Percentiles rank a stretch among this genome's conserved stretches.
Evolutionary conservation across 179 eudicot genomes (phyloP).

Genomic region (Corrigiola litoralis): DNA sequence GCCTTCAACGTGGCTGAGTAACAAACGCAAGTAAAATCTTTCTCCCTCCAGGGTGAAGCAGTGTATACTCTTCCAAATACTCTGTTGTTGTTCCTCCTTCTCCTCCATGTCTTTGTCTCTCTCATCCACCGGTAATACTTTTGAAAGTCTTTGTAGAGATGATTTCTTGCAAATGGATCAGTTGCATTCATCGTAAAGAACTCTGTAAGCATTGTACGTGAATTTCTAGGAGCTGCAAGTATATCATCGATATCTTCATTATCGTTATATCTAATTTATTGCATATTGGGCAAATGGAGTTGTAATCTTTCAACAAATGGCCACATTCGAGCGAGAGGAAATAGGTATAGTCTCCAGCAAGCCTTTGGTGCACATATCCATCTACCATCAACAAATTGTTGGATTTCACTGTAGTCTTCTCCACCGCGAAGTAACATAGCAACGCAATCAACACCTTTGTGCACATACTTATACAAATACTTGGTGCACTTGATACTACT

Average conservation of each 20-base stretch:
- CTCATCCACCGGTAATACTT: not conserved
- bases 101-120: not conserved
- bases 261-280: not conserved
- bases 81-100: not conserved
- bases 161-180: not conserved
- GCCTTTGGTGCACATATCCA: conserved; percentile 15
- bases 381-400: conserved; percentile 3
- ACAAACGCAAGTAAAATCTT: not conserved
- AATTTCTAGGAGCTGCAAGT: not conserved
- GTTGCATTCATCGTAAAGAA: not conserved
- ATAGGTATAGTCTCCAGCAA: not conserved
- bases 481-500: not conserved
- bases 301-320: not conserved
- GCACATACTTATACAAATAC: conserved; percentile 14
- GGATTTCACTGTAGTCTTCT: not conserved
- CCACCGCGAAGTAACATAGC: not conserved
- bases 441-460: not conserved
- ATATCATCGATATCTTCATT: not conserved
- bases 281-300: conserved; percentile 3
- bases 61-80: not conserved
- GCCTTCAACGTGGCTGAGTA: not conserved
- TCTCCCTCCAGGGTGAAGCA: not conserved
- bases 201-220: not conserved
- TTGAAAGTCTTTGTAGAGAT: not conserved
- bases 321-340: not conserved